Evolutionary conservation across 441 rosid species (phyloP).

Genomic region (Codiaeum variegatum): DNA sequence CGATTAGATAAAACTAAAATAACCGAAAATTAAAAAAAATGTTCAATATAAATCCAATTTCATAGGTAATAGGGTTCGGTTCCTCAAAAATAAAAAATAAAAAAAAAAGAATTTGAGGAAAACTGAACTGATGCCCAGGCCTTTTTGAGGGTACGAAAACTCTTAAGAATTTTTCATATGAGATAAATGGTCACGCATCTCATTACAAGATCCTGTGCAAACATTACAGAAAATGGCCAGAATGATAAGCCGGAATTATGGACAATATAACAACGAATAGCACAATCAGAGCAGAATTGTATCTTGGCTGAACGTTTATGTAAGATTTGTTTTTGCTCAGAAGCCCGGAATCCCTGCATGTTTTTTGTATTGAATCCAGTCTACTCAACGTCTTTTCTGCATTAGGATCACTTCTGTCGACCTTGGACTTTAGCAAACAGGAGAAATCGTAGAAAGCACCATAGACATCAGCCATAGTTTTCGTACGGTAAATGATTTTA

Average conservation of each 20-base stretch:
- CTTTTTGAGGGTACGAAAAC: neutral
- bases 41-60: too few relatives aligned
- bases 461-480: slow-evolving; percentile 83
- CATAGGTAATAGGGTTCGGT: too few relatives aligned
- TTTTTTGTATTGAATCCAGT: slow-evolving; percentile 61
- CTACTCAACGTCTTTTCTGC: slow-evolving; percentile 54
- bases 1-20: too few relatives aligned
- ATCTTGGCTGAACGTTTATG: slow-evolving; percentile 28
- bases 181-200: neutral
- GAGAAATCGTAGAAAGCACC: slow-evolving; percentile 86
- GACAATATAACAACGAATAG: slow-evolving; percentile 55
- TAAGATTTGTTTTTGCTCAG: slow-evolving; percentile 64
- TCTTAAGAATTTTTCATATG: neutral
- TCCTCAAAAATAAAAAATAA: too few relatives aligned
- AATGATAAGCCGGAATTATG: slow-evolving; percentile 39
- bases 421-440: slow-evolving; percentile 71
- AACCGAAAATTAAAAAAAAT: too few relatives aligned
- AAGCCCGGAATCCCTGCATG: slow-evolving; percentile 64
- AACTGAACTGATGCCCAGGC: too few relatives aligned
- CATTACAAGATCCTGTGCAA: slow-evolving; percentile 1
- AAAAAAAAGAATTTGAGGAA: too few relatives aligned
- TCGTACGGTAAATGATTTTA: slow-evolving; percentile 72
- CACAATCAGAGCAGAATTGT: slow-evolving; percentile 29
- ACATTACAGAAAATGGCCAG: slow-evolving; percentile 3
- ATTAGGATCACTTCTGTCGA: slow-evolving; percentile 68